Base-by-base conservation (phyloP, 108 stramenopile genomes). In the Fistulifera solaris region DNA sequence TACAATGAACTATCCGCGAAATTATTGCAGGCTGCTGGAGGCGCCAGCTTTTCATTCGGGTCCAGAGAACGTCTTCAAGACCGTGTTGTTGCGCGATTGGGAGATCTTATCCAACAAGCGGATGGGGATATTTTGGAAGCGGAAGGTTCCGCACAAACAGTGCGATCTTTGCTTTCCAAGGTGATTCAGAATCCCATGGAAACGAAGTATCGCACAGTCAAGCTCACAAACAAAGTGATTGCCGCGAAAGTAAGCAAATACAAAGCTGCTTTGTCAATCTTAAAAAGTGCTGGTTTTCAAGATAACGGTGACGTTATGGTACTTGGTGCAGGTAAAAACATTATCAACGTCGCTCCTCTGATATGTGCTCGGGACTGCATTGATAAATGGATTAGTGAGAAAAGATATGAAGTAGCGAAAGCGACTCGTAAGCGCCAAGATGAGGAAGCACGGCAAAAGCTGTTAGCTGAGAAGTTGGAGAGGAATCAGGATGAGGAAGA, bases 351-450 rank as follows among this genome's bases (percentile, higher is more conserved):
- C 51, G 80, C 85, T 25, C 85, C 83, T 2, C 66, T 91, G 28
- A 75, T 72, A 0, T 74, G 78, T 19, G 85, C 76, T 8, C 63
- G 85, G 42, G 89, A 91, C 60, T 64, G 56, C 41, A 85, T 91
- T 41, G 89, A 87, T 27, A 83, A 85, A 49, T 91, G 89, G 89
- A 72, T 87, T 25, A 75, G 84, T 46, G 61, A 62, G 21, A 90
- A 84, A 65, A 66, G 78, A 6, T 59, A 72, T 47, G 73, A 79
- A 57, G 80, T 85, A 58, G 83, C 81, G 8, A 68, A 77, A 1
- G 82, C 82, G 2, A 63, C 69, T 1, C 58, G 90, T 23, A 78
- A 79, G 56, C 66, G 77, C 23, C 59, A 77, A 55, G 90, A 87
- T 58, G 80, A 85, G 56, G 38, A 58, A 2, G 76, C 70, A 39